These are phyloP conservation scores for Suillus sp. DNA, from an alignment of 768 basidiomycete species.

Conservation along the genomic window DNA sequence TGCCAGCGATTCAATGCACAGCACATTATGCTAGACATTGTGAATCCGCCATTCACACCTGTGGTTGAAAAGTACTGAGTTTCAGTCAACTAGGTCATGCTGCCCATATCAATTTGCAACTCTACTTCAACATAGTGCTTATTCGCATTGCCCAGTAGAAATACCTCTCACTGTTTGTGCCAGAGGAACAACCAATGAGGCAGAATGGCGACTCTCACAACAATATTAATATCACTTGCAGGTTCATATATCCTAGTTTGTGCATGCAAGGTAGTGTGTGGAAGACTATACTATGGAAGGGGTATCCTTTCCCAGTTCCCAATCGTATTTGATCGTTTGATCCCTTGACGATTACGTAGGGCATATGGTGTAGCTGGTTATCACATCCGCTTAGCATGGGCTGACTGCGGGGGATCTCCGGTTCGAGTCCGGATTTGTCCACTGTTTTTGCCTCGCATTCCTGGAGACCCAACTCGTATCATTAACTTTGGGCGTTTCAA, in stretches of 20 bases:
- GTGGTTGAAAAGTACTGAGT: neutral
- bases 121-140: slow-evolving; percentile 12
- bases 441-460: slow-evolving; percentile 23
- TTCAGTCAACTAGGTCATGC: neutral
- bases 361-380: slow-evolving; percentile 45
- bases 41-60: slow-evolving; percentile 4
- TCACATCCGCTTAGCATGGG: slow-evolving; percentile 43
- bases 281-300: too few species aligned
- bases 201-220: too few species aligned
- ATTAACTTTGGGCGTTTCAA: too few species aligned
- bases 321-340: too few species aligned
- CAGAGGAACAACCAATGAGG: too few species aligned
- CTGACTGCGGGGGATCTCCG: slow-evolving; percentile 41
- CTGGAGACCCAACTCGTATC: too few species aligned
- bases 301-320: too few species aligned
- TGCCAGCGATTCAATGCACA: neutral
- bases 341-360: slow-evolving; percentile 5
- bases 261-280: neutral
- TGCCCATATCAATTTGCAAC: slow-evolving; percentile 11
- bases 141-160: slow-evolving; percentile 2
- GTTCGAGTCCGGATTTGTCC: slow-evolving; percentile 44
- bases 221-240: slow-evolving; percentile 9
- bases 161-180: too few species aligned
- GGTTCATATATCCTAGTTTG: slow-evolving; percentile 10
- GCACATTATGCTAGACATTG: slow-evolving; percentile 10